These are phyloP conservation scores for Jackrogersella minutella DNA, from an alignment of 495 filamentous ascomycete genomes.

Conservation along the genomic window DNA sequence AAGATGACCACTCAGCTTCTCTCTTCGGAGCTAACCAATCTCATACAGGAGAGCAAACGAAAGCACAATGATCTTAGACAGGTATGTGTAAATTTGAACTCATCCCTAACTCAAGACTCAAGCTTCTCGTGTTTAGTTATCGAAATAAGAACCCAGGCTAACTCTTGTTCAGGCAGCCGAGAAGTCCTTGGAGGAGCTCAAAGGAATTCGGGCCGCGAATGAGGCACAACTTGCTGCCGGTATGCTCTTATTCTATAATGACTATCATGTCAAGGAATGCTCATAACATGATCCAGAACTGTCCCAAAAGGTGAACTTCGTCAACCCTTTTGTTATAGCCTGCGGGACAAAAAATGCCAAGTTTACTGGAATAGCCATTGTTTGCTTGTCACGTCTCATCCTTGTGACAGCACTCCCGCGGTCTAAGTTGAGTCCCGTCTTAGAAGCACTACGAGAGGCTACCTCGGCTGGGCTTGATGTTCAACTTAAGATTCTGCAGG, in stretches of 20 bases:
- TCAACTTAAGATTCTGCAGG: slow-evolving; percentile 94
- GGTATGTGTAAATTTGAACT: slow-evolving; percentile 56
- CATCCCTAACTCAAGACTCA: neutral
- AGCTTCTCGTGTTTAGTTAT: slow-evolving; percentile 21
- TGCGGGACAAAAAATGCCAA: slow-evolving; percentile 89
- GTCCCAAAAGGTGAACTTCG: slow-evolving; percentile 78
- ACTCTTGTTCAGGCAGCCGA: slow-evolving; percentile 77
- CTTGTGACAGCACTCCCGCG: slow-evolving; percentile 78
- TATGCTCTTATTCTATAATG: slow-evolving; percentile 49
- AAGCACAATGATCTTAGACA: slow-evolving; percentile 89
- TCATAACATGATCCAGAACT: slow-evolving; percentile 69
- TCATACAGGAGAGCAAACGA: slow-evolving; percentile 94
- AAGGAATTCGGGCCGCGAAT: slow-evolving; percentile 74
- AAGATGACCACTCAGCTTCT: slow-evolving; percentile 95
- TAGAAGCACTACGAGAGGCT: slow-evolving; percentile 86
- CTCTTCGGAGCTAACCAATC: slow-evolving; percentile 84
- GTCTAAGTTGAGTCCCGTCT: slow-evolving; percentile 76
- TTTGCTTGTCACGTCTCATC: slow-evolving; percentile 88
- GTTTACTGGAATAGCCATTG: slow-evolving; percentile 83
- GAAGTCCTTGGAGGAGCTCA: slow-evolving; percentile 90
- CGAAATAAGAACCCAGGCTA: slow-evolving; percentile 23
- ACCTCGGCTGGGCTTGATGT: slow-evolving; percentile 80
- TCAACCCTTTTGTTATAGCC: slow-evolving; percentile 91
- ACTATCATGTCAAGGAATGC: slow-evolving; percentile 1
- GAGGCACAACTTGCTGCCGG: slow-evolving; percentile 87